Evolutionary conservation across 1,284 basidiomycete species (phyloP), one percentile per base, ranked within the genome.

Genomic region (Flammula alnicola): DNA sequence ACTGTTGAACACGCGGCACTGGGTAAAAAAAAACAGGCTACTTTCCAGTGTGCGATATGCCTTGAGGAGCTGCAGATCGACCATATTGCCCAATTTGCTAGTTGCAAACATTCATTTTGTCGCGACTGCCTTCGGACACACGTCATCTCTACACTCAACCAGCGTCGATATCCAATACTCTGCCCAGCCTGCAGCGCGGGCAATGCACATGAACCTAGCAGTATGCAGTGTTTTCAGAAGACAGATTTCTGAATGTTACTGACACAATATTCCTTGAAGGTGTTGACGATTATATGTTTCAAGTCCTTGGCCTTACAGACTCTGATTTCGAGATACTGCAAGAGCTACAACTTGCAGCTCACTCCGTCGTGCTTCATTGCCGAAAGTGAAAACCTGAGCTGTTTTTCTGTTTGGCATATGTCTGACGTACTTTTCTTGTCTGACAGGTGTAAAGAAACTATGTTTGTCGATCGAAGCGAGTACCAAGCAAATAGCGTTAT

Each of bases 21-120:
- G n/a, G n/a, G n/a, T n/a, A n/a, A n/a, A n/a, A n/a, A n/a, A n/a
- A n/a, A n/a, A n/a, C n/a, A n/a, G n/a, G n/a, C n/a, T n/a, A 60
- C 67, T 19, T 84, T 84, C 54, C 63, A 74, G n/a, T 88, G 86
- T 55, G 65, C 69, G 1, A 72, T 86, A 31, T 88, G 86, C 58
- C 63, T 86, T 35, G 83, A 86, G 7, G 64, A 73, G 2, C 60
- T 71, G 27, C 66, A 73, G 1, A 68, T 77, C 46, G 78, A 81
- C 51, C 60, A 71, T 39, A 66, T 81, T 12, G 73, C 77, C 20
- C 67, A 62, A 11, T 58, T 84, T n/a, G 69, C 75, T 0, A 63
- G 54, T 2, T 88, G 85, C 56, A 56, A 63, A 6, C 84, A 87
- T 58, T 47, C 50, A n/a, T 81, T 80, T 61, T 87, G 85, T 60